A percentile compares a stretch with the other conserved stretches of the same genome.
Conservation (phyloP, 768 basidiomycete genomes). For the Cubamyces lactineus region DNA sequence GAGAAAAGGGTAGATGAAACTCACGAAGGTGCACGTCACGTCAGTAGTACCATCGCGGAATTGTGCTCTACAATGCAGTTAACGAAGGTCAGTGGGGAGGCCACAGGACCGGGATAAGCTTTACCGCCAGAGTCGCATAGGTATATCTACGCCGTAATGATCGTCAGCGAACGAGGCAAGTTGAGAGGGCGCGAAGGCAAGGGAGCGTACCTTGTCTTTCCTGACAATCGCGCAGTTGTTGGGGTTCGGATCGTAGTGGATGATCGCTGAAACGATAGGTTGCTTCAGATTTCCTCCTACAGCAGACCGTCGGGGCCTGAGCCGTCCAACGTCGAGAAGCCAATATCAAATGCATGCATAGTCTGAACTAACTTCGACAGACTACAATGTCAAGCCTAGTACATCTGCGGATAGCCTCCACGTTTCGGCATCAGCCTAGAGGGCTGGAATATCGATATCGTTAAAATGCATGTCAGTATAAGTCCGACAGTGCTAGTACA, state of each 20-base stretch:
- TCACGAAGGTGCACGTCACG: conserved; percentile 85
- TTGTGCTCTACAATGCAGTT: conserved; percentile 53
- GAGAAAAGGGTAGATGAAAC: conserved; percentile 20
- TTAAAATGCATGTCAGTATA: too few relatives aligned
- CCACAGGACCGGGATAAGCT: background rate
- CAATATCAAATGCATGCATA: too few relatives aligned
- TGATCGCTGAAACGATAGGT: conserved; percentile 62
- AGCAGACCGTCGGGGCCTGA: too few relatives aligned
- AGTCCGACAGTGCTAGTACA: too few relatives aligned
- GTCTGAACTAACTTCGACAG: too few relatives aligned
- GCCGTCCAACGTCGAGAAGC: too few relatives aligned
- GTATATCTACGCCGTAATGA: conserved; percentile 50
- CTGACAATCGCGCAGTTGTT: conserved; percentile 72
- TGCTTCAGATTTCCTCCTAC: background rate
- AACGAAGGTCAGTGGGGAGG: background rate
- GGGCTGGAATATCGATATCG: too few relatives aligned
- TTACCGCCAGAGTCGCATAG: conserved; percentile 87
- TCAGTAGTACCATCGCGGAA: conserved; percentile 96
- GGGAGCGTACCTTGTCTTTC: conserved; percentile 61
- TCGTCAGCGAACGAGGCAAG: background rate
- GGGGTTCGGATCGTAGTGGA: conserved; percentile 88
- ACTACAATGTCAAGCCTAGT: too few relatives aligned
- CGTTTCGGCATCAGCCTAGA: too few relatives aligned
- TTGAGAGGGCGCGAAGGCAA: background rate
- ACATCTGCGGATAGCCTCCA: too few relatives aligned